Evolutionary conservation across 176 grass and related monocot genomes (phyloP).

Genomic region (Chrysopogon serrulatus): DNA sequence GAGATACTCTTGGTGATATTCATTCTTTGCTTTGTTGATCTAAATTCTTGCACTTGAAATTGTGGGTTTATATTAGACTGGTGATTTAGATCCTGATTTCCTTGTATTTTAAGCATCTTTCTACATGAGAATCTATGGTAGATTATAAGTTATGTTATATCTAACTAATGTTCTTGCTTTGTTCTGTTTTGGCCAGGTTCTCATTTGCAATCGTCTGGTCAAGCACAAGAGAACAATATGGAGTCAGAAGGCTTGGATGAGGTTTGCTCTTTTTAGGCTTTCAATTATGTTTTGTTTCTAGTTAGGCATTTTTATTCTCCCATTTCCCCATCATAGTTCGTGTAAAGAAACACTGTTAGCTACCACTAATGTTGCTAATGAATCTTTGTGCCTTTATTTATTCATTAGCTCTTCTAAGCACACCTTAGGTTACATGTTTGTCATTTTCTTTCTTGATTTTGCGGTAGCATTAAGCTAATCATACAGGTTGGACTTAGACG

Average conservation of each 20-base stretch:
- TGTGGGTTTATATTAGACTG: not conserved
- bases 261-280: slow-evolving; percentile 40
- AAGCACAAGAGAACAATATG: slow-evolving; percentile 28
- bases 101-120: slow-evolving; percentile 3
- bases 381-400: not conserved
- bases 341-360: not conserved
- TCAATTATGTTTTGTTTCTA: slow-evolving; percentile 1
- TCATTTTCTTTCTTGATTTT: not conserved
- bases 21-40: slow-evolving; percentile 6
- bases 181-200: slow-evolving; percentile 25
- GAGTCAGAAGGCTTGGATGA: slow-evolving; percentile 33
- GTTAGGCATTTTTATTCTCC: not conserved
- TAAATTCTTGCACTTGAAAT: slow-evolving; percentile 8
- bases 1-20: not conserved
- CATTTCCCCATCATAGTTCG: not conserved
- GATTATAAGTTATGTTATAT: not conserved
- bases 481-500: not conserved
- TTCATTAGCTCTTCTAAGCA: not conserved
- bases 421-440: not conserved
- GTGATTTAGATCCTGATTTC: not conserved
- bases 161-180: slow-evolving; percentile 4
- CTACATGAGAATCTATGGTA: not conserved
- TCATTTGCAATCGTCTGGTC: slow-evolving; percentile 23
- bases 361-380: not conserved
- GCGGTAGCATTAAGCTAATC: not conserved